A percentile compares a stretch with the other conserved stretches of the same genome.
These are phyloP conservation scores for Acacia concinna DNA, from an alignment of 331 rosid species.

Conservation along the genomic window DNA sequence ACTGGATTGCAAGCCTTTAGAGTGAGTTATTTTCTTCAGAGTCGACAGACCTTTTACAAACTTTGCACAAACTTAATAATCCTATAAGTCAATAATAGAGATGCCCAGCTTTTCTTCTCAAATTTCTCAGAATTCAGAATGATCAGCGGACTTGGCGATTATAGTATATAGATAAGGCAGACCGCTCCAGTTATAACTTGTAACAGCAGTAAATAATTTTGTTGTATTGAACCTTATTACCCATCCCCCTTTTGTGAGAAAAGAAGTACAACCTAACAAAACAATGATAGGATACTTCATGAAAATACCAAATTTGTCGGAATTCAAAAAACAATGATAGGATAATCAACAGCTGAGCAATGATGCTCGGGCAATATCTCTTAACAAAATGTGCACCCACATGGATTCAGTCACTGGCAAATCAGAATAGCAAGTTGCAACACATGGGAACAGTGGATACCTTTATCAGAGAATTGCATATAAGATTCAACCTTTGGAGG, in stretches of 20 bases:
- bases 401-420: background rate
- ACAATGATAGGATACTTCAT: background rate
- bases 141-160: background rate
- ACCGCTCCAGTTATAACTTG: background rate
- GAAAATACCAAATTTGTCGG: background rate
- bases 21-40: background rate
- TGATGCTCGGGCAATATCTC: background rate
- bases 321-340: background rate
- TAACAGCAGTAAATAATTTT: background rate
- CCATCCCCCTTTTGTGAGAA: background rate
- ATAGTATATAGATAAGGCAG: background rate
- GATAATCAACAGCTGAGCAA: background rate
- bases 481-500: slow-evolving; percentile 74
- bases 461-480: slow-evolving; percentile 86
- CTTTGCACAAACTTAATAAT: background rate
- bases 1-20: background rate
- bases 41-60: background rate
- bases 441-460: slow-evolving; percentile 29
- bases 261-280: background rate
- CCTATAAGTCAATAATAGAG: background rate
- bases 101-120: background rate
- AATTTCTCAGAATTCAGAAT: background rate
- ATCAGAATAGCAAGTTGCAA: background rate
- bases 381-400: background rate
- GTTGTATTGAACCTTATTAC: background rate